Base-by-base conservation (phyloP, 1,284 basidiomycete species). In the Gomphus sp. region DNA sequence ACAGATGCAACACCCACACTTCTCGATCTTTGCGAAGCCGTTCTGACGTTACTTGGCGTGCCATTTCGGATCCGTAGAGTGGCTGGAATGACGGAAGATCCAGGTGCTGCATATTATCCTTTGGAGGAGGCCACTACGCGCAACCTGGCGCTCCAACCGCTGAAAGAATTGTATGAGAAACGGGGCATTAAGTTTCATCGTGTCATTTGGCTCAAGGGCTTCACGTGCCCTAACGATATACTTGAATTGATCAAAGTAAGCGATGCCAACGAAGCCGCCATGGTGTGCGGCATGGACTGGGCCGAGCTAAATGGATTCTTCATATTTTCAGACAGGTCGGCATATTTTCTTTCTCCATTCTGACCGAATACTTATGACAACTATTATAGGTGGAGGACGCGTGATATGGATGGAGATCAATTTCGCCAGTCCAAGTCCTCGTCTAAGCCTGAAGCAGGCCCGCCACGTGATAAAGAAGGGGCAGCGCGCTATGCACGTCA, bases 201-300 rank as follows among this genome's bases (percentile, higher is more conserved):
- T 16, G 94, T 98, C 53, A 83, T 98, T 58, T 97, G 94, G 94
- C 78, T 97, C 63, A 98, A 97, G 69, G 94, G 94, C 0, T 98
- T 98, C 71, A 97, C 94, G 0, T 98, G 94, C 68, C 94, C 94
- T 1, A 95, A 92, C 67, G 94, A 98, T 70, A 93, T 98, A 52
- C 76, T 98, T 57, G 94, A 98, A 73, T 95, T 90, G 18, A 84
- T 97, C 68, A 86, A 93, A 63, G 87, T 97, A 61, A 91, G 89
- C 69, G 80, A 89, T 64, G 80, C 81, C 43, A 98, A 97, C 69
- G 84, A 92, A 65, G 94, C 94, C 0, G 91, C 92, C 0, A 93
- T 98, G 91, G 92, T 96, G 1, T 97, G 94, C 69, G 93, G 93
- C 28, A 97, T 97, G 94, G 94, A 98, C 70, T 98, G 94, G 94